phyloP scores from a whole-genome alignment of 306 rosid species.

The Vigna hirtella region DNA sequence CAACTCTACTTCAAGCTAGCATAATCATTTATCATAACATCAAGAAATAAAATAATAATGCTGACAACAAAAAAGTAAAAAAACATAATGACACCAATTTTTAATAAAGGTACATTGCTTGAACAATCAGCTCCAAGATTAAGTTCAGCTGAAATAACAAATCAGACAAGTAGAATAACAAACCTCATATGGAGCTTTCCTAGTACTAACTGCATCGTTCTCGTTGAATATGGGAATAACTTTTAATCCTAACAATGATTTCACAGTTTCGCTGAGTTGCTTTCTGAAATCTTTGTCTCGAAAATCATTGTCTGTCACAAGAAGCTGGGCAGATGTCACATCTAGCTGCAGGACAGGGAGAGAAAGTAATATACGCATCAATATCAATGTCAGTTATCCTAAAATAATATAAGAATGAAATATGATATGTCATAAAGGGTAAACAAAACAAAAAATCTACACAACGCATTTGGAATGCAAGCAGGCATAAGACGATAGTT shows the following conservation, averaged over 20 bases:
- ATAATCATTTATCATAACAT: slow-evolving; percentile 36
- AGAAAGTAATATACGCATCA: slow-evolving; percentile 39
- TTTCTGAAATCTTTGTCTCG: slow-evolving; percentile 89
- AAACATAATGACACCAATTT: slow-evolving; percentile 1
- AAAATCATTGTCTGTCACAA: slow-evolving; percentile 94
- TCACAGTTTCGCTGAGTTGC: slow-evolving; percentile 82
- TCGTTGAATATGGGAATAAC: slow-evolving; percentile 94
- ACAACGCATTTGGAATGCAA: slow-evolving; percentile 11
- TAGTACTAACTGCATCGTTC: slow-evolving; percentile 97
- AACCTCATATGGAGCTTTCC: slow-evolving; percentile 99
- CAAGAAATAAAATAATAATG: slow-evolving; percentile 4
- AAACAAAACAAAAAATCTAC: neutral
- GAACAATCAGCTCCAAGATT: slow-evolving; percentile 33
- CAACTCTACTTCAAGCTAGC: slow-evolving; percentile 19
- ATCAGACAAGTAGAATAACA: slow-evolving; percentile 35
- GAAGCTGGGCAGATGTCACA: slow-evolving; percentile 93
- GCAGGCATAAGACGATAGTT: neutral
- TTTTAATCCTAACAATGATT: slow-evolving; percentile 70
- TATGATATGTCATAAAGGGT: slow-evolving; percentile 1
- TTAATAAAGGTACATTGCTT: slow-evolving; percentile 5
- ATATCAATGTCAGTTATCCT: slow-evolving; percentile 10
- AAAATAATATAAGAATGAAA: slow-evolving; percentile 13
- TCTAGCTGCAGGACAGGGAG: slow-evolving; percentile 72
- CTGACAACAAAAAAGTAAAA: no score
- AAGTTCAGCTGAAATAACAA: slow-evolving; percentile 17